Base-by-base conservation (phyloP, 2,329 filamentous ascomycete genomes). In the Fusarium sp. region DNA sequence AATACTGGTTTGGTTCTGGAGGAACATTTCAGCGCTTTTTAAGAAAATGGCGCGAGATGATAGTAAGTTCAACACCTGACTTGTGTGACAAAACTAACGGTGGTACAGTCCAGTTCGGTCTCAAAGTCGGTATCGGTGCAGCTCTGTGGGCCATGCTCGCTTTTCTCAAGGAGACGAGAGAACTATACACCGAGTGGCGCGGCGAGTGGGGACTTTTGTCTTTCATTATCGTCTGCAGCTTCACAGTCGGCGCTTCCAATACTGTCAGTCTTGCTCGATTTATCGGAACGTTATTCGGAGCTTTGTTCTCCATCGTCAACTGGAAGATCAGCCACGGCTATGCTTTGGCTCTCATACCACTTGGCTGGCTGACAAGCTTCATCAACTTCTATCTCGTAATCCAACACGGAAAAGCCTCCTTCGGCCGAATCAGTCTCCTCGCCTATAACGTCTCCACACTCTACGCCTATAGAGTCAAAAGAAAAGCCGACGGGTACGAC, bases 201-300 rank as follows among this genome's bases (percentile, higher is more conserved):
- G 95, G 95, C 11, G 96, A 99, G 84, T 99, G 96, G 96, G 96
- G 96, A 16, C 84, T 99, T 1, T 79, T 99, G 30, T 97, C 94
- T 0, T 98, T 97, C 83, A 98, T 98, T 94, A 90, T 98, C 75
- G 96, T 99, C n/a, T 98, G 94, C 77, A 94, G 92, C 42, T 98
- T 98, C 94, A 99, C 95, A 0, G 94, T 98, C 11, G 96, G 96
- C n/a, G 94, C 95, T 7, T 94, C 94, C 18, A 99, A 98, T 78
- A 97, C 95, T 0, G 97, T 95, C 0, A 94, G 94, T 2, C 88
- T 90, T 75, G 90, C 94, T 42, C 90, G 96, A 70, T 95, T 98
- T 77, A 83, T 94, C 6, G 96, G 95, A 54, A 99, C 95, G 0
- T 83, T 94, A 25, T 85, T 97, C 29, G 96, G 96, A 12, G 94